Evolutionary conservation across 164 flowering plant species (phyloP), one percentile per base, ranked within the genome.

Genomic region (Stephania japonica): DNA sequence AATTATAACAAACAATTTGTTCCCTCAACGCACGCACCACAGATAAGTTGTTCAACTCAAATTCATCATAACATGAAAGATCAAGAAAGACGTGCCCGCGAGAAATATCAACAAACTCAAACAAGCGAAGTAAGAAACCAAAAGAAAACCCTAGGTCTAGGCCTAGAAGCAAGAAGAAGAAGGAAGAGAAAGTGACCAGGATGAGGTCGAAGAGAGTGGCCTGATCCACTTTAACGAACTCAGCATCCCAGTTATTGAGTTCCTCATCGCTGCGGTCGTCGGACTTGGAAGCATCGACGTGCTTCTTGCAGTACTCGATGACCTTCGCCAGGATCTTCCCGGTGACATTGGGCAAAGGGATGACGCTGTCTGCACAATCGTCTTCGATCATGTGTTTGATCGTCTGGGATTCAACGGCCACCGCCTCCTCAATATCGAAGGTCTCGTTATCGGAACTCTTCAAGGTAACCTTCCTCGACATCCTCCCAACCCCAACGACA

Each of bases 191-290:
- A 32, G 62, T 47, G 49, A 79, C 81, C 75, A 79, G 56, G 61
- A 73, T 73, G 72, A 79, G 81, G 67, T 70, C 79, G 41, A 76
- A 79, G 27, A 79, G 69, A 44, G 76, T 79, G 42, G 79, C 74
- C 72, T 78, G 81, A 65, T 78, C 81, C 47, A 79, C 78, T 67
- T 70, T 75, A 42, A 79, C 78, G 42, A 75, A 75, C 11, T 72
- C 81, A 16, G 76, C 64, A 12, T 75, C 81, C 78, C 76, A 79
- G 49, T 6, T 16, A 76, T 79, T 75, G 26, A 69, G 42, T 1
- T 49, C 71, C n/a, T 68, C 70, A 18, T 68, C 70, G 53, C n/a
- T 16, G 16, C 63, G 19, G 50, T 70, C 72, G 10, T 70, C 72
- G 5, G 42, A 25, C 23, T 70, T 50, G 27, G 72, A 61, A 50